Base-by-base conservation (phyloP, 73 alveolate genomes). In the Effrenium voratum region DNA sequence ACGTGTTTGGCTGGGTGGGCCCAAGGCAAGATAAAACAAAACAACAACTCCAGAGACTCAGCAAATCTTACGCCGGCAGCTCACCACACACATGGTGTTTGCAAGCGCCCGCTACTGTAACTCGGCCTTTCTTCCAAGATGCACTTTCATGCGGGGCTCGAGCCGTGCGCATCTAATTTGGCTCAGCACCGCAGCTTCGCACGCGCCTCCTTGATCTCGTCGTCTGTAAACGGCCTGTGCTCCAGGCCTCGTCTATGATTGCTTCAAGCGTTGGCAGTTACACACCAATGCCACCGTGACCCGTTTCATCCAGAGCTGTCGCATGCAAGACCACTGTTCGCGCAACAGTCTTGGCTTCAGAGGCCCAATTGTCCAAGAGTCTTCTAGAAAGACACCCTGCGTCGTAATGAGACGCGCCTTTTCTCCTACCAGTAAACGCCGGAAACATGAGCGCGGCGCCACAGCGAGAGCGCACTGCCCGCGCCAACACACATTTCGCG, bases 191-290 rank as follows among this genome's bases (percentile, higher is more conserved):
- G 26, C 19, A 12, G 63, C 63, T 52, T 52, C 63, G 24, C 38
- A 28, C 52, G 85, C 30, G 24, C 96, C 96, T 90, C 96, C 57
- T 90, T 90, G 86, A 90, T 90, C 86, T 90, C 96, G 34, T 90
- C 96, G 45, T 90, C 96, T 30, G 86, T 44, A 52, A 90, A 90
- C 55, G 96, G 96, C 38, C 96, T 85, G 41, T 90, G 96, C 60
- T 90, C 96, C 47, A 90, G 72, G 5, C 96, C 96, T 88, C 22
- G 28, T 8, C 24, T 44, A 16, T 1, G 15, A 63, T 16, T 15
- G 77, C 36, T 5, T 59, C 73, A 16, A 28, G 34, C 15, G 22
- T 12, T 59, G 19, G 66, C 36, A 59, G 73, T 16, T 5, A n/a
- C 73, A 59, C 73, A 5, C 36, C 36, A 26, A 1, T 26, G 22